These are phyloP conservation scores for Hordeum marinum DNA, from an alignment of 176 grass and related monocot species.

Conservation along the genomic window DNA sequence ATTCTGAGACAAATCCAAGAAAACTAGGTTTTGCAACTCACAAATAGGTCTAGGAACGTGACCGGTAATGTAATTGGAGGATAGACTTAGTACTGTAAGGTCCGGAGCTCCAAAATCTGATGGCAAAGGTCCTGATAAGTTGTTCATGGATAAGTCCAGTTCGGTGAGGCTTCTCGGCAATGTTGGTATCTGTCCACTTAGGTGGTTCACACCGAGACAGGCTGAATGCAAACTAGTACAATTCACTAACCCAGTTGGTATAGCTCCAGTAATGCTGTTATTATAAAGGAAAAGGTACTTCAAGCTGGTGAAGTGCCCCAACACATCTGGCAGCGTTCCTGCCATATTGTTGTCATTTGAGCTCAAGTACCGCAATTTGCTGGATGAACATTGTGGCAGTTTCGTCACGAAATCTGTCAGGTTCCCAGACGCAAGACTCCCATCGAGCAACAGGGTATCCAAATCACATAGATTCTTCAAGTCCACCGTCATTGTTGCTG, in stretches of 20 bases:
- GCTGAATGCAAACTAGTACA: neutral
- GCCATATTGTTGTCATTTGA: neutral
- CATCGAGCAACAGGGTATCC: neutral
- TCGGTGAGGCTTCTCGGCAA: neutral
- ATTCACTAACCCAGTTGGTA: neutral
- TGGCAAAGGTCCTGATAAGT: neutral
- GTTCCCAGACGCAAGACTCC: neutral
- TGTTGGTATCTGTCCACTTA: neutral
- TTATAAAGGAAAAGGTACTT: neutral
- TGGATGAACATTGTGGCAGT: neutral
- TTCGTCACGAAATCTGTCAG: neutral
- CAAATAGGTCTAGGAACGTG: constrained; percentile 20
- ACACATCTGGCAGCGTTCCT: neutral
- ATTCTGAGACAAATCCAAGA: constrained; percentile 24
- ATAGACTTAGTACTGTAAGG: neutral
- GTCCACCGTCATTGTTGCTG: neutral
- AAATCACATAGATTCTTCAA: constrained; percentile 17
- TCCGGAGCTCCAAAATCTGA: neutral
- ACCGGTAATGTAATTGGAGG: constrained; percentile 23
- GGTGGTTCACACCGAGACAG: neutral
- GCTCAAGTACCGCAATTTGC: neutral
- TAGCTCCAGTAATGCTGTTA: neutral
- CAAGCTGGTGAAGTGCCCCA: neutral
- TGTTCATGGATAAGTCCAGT: constrained; percentile 18
- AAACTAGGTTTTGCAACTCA: neutral